Evolutionary conservation across 2,329 filamentous ascomycete genomes (phyloP).

Genomic region (Ceratocystis diversiconidia): DNA sequence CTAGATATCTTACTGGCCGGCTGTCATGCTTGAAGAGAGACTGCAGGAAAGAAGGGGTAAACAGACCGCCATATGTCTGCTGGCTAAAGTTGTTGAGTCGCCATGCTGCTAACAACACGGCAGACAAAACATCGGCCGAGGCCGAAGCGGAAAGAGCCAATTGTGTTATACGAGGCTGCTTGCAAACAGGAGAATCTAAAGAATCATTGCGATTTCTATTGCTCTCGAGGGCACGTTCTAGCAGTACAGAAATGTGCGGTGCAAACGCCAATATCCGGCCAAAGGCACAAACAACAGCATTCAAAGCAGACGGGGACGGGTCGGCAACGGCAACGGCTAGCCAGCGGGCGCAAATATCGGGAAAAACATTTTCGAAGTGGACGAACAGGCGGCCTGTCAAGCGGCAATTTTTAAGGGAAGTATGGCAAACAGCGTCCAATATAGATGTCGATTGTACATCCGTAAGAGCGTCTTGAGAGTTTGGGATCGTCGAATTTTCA

Average conservation of each 20-base stretch:
- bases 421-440: constrained; percentile 55
- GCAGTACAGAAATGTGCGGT: constrained; percentile 61
- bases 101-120: constrained; percentile 54
- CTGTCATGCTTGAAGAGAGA: constrained; percentile 48
- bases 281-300: constrained; percentile 51
- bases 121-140: constrained; percentile 22
- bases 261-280: constrained; percentile 69
- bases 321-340: constrained; percentile 30
- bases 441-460: constrained; percentile 48
- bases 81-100: constrained; percentile 67
- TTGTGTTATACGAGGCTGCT: constrained; percentile 12
- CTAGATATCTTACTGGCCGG: constrained; percentile 58
- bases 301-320: constrained; percentile 25
- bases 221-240: constrained; percentile 32
- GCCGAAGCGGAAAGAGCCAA: constrained; percentile 19
- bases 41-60: constrained; percentile 55
- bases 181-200: constrained; percentile 1
- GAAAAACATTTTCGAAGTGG: constrained; percentile 59
- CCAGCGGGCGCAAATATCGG: constrained; percentile 76
- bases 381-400: constrained; percentile 61
- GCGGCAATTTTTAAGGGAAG: constrained; percentile 49
- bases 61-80: constrained; percentile 47
- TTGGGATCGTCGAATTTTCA: constrained; percentile 24
- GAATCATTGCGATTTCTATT: background rate
- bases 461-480: constrained; percentile 25